These are phyloP conservation scores for Aquilaria agallochum DNA, from an alignment of 441 rosid species.

Conservation along the genomic window DNA sequence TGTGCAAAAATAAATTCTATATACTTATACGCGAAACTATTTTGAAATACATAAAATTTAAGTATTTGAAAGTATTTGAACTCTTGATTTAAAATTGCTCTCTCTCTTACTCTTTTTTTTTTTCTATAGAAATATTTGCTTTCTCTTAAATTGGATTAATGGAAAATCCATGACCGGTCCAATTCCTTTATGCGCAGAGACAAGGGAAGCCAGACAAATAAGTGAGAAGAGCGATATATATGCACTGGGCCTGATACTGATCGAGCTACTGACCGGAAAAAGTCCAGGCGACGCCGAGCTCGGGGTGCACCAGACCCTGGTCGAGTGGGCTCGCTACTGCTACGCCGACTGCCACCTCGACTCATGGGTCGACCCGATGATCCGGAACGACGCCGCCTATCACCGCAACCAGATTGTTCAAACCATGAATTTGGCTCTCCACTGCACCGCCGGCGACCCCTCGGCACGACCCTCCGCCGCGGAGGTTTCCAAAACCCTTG, in stretches of 20 bases:
- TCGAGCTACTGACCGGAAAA: conserved; percentile 68
- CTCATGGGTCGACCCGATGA: conserved; percentile 62
- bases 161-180: background rate
- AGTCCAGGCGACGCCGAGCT: conserved; percentile 48
- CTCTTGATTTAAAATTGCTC: no score
- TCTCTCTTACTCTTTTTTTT: conserved; percentile 1
- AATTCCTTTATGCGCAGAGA: conserved; percentile 33
- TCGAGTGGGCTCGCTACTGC: conserved; percentile 76
- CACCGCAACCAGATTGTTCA: conserved; percentile 43
- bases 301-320: conserved; percentile 42
- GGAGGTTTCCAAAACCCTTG: conserved; percentile 44
- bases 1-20: no score
- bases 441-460: conserved; percentile 64
- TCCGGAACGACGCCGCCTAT: conserved; percentile 25
- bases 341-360: conserved; percentile 65
- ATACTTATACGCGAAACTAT: no score
- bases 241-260: conserved; percentile 62
- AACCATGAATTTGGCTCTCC: conserved; percentile 66
- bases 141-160: background rate
- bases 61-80: no score
- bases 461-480: conserved; percentile 56
- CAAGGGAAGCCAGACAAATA: conserved; percentile 40
- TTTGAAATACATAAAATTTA: no score
- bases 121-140: background rate
- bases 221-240: conserved; percentile 61